Conservation (phyloP, 345 rosid species). For the Dipteronia dyeriana region DNA sequence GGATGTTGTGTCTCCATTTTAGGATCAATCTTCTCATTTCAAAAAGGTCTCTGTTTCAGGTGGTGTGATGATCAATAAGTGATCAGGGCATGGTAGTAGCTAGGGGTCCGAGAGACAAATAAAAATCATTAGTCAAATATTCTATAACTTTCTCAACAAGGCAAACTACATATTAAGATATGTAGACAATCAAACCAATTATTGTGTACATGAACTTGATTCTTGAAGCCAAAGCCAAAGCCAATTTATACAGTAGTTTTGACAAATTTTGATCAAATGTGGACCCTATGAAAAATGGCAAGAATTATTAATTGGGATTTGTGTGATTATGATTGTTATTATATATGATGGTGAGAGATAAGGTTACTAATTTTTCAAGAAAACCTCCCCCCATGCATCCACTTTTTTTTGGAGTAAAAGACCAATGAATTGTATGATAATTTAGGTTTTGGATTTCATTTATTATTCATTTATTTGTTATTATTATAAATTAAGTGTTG, state of each 20-base stretch:
- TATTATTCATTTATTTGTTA: too few relatives aligned
- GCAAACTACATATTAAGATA: constrained; percentile 4
- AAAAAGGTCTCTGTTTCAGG: not conserved
- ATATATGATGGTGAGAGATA: not conserved
- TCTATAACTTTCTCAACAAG: constrained; percentile 34
- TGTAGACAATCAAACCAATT: not conserved
- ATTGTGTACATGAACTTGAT: constrained; percentile 14
- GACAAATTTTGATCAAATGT: too few relatives aligned
- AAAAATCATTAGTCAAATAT: not conserved
- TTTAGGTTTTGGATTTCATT: not conserved
- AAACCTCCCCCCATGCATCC: not conserved
- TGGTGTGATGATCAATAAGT: not conserved
- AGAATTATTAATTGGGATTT: too few relatives aligned
- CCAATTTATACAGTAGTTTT: too few relatives aligned
- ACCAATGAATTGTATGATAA: not conserved
- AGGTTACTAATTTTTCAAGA: constrained; percentile 32
- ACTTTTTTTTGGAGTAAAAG: not conserved
- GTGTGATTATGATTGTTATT: constrained; percentile 5
- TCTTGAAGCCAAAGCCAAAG: constrained; percentile 43
- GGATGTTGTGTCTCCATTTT: not conserved
- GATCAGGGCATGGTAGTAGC: not conserved
- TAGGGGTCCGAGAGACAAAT: not conserved
- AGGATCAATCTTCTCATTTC: constrained; percentile 1
- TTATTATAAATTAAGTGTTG: too few relatives aligned
- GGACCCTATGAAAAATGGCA: too few relatives aligned